Conservation (phyloP, 2,329 filamentous ascomycete species). For the Gaeumannomyces tritici region DNA sequence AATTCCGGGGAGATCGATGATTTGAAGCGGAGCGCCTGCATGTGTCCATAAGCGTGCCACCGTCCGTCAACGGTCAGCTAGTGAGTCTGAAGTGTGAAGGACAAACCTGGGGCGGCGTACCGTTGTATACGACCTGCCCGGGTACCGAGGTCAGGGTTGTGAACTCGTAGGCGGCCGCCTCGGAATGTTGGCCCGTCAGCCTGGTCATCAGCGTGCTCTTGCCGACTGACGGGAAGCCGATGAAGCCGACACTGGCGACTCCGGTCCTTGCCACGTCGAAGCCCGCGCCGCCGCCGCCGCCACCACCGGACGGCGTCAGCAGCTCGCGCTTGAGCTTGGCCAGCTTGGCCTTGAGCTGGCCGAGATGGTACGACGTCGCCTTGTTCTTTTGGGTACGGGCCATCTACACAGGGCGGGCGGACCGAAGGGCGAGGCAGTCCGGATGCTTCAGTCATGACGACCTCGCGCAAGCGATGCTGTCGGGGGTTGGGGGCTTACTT, state of each 20-base stretch:
- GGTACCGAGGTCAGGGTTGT: constrained; percentile 96
- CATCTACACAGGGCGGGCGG: constrained; percentile 52
- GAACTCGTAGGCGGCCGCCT: constrained; percentile 96
- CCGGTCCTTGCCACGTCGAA: constrained; percentile 98
- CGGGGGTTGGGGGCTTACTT: constrained; percentile 46
- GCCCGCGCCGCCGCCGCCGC: constrained; percentile 75
- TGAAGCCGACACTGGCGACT: constrained; percentile 94
- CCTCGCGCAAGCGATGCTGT: background rate
- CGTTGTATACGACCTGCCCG: constrained; percentile 92
- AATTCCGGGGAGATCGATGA: constrained; percentile 96
- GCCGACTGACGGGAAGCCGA: constrained; percentile 95
- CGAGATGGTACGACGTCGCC: constrained; percentile 85
- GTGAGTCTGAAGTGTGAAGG: constrained; percentile 7
- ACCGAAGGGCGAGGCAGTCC: background rate
- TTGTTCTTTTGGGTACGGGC: constrained; percentile 97
- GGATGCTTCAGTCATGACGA: background rate
- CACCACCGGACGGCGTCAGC: constrained; percentile 72
- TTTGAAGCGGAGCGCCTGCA: constrained; percentile 81
- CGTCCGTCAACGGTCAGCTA: background rate
- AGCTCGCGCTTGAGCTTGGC: constrained; percentile 96
- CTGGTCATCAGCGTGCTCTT: constrained; percentile 97
- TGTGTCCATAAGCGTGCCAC: background rate
- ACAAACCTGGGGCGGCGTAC: constrained; percentile 19
- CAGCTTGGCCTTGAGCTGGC: constrained; percentile 95
- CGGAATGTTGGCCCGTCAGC: constrained; percentile 92